Evolutionary conservation across 345 rosid species (phyloP).

Genomic region (Acer saccharum): DNA sequence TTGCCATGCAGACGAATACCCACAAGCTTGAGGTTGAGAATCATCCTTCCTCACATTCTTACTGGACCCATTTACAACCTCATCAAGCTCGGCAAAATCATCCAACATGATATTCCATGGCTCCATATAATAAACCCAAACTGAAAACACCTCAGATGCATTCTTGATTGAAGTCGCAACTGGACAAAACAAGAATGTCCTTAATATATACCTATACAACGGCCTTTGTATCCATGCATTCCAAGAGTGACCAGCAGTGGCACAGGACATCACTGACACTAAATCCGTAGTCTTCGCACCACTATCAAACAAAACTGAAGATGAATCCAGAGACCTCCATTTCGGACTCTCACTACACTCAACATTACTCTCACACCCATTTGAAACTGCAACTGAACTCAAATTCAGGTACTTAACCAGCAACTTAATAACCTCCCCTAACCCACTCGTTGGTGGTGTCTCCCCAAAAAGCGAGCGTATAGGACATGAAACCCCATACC

Average conservation of each 20-base stretch:
- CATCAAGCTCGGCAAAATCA: slow-evolving; percentile 68
- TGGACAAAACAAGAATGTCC: slow-evolving; percentile 83
- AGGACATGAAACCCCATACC: slow-evolving; percentile 63
- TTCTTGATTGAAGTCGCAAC: slow-evolving; percentile 73
- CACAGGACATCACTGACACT: slow-evolving; percentile 33
- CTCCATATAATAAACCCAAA: slow-evolving; percentile 79
- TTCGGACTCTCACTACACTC: slow-evolving; percentile 45
- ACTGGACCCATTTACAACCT: slow-evolving; percentile 37
- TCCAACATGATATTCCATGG: slow-evolving; percentile 72
- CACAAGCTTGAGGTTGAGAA: slow-evolving; percentile 31
- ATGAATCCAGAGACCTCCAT: slow-evolving; percentile 46
- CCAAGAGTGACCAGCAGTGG: slow-evolving; percentile 57
- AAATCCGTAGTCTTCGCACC: slow-evolving; percentile 38
- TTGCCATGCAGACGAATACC: slow-evolving; percentile 67
- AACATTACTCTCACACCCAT: slow-evolving; percentile 33
- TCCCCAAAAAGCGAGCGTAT: slow-evolving; percentile 58
- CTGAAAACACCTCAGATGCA: slow-evolving; percentile 77
- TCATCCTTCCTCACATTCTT: slow-evolving; percentile 47
- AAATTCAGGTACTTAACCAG: slow-evolving; percentile 81
- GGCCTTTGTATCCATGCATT: slow-evolving; percentile 76
- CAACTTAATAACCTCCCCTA: slow-evolving; percentile 78
- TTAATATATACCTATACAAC: slow-evolving; percentile 69
- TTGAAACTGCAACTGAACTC: slow-evolving; percentile 46
- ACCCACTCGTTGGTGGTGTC: slow-evolving; percentile 68
- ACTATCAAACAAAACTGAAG: slow-evolving; percentile 28